Conservation (phyloP, 371 early-diverging fungal genomes). For the Mucor piriformis region DNA sequence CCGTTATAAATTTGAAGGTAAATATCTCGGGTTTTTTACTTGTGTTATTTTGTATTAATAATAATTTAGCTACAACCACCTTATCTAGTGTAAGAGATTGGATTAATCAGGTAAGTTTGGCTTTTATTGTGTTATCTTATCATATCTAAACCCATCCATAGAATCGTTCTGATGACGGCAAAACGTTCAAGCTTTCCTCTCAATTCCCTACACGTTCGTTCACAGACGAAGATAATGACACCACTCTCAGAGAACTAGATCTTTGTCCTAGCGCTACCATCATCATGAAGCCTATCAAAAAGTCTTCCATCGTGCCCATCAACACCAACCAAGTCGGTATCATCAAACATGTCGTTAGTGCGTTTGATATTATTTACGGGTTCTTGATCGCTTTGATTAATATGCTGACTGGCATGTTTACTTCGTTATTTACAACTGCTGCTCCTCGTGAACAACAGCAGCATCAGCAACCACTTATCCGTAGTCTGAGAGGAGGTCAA, state of each 20-base stretch:
- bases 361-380: constrained; percentile 25
- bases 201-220: constrained; percentile 53
- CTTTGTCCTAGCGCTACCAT: constrained; percentile 62
- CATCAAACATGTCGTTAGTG: constrained; percentile 28
- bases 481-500: constrained; percentile 24
- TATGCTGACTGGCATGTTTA: constrained; percentile 7
- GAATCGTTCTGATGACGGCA: constrained; percentile 34
- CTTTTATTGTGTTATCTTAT: neutral
- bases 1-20: constrained; percentile 44
- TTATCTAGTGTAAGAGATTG: constrained; percentile 37
- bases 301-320: constrained; percentile 4
- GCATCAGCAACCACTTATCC: constrained; percentile 10
- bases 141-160: neutral
- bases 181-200: constrained; percentile 42
- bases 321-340: constrained; percentile 23
- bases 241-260: constrained; percentile 43
- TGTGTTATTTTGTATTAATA: neutral
- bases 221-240: constrained; percentile 45
- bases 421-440: constrained; percentile 27
- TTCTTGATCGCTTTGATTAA: constrained; percentile 29
- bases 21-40: neutral
- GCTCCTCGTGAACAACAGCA: neutral
- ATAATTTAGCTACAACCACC: constrained; percentile 31
- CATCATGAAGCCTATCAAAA: constrained; percentile 51
- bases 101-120: constrained; percentile 40